Evolutionary conservation across 306 rosid species (phyloP).

Genomic region (Phaseolus lunatus): DNA sequence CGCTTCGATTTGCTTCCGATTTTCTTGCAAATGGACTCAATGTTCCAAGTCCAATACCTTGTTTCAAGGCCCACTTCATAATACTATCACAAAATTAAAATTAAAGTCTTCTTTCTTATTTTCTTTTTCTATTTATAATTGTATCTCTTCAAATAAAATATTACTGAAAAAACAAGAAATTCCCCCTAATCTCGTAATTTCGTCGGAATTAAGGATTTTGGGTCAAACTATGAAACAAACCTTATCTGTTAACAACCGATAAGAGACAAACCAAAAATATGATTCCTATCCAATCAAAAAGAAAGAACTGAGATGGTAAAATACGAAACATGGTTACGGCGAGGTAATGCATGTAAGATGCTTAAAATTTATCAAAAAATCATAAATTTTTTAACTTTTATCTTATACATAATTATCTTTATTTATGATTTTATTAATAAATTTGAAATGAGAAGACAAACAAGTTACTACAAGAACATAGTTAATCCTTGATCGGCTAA

Average conservation of each 20-base stretch:
- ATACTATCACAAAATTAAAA: not conserved
- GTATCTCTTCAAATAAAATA: not conserved
- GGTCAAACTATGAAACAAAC: not conserved
- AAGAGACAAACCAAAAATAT: not conserved
- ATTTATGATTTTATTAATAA: too few relatives aligned
- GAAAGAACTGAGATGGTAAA: not conserved
- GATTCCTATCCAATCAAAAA: not conserved
- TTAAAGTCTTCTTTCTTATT: not conserved
- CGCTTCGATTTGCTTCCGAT: not conserved
- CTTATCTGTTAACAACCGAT: not conserved
- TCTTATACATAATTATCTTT: too few relatives aligned
- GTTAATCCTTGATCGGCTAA: not conserved
- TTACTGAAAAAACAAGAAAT: not conserved
- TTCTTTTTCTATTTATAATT: not conserved
- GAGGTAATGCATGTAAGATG: not conserved
- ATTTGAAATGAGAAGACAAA: too few relatives aligned
- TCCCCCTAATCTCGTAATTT: not conserved
- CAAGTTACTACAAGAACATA: not conserved
- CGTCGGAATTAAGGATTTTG: not conserved
- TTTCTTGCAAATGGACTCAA: conserved; percentile 18
- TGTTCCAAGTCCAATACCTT: not conserved
- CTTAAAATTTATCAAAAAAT: too few relatives aligned
- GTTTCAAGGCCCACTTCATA: conserved; percentile 33
- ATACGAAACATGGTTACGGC: not conserved
- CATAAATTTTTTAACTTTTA: too few relatives aligned